Base-by-base conservation (phyloP, 169 alveolate species). In the Plasmodium reichenowi region DNA sequence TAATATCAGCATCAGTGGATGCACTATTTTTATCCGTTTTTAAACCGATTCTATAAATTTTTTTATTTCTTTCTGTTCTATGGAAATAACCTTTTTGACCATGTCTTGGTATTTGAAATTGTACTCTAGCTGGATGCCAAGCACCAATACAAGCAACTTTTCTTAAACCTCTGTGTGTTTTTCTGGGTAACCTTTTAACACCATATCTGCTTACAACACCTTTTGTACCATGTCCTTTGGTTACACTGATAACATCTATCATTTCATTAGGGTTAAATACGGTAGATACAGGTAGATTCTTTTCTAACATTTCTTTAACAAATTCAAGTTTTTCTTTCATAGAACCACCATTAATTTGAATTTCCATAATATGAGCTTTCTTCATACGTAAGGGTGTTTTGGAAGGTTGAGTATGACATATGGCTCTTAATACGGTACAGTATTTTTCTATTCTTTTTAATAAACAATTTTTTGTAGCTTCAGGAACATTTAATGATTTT, bases 91-190 rank as follows among this genome's bases (percentile, higher is more conserved):
- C 99, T 89, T 96, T 96, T 96, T 99, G 99, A 88, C 99, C 99
- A 47, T 99, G 98, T 72, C 99, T 98, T 54, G 99, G 99, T 68
- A 98, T 99, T 80, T 99, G 99, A 97, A 98, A 99, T 95, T 98
- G 99, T 68, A 99, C 99, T 58, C 99, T 96, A 48, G 99, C 99
- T 64, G 99, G 99, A 96, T 99, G 99, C 99, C 99, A 99, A n/a
- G 99, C 98, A 70, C 99, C 99, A 86, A 99, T 98, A 95, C 99
- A 99, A 22, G 99, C 99, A 63, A 99, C 99, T 97, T 98, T 98
- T 72, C 99, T 95, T 93, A 98, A 96, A 62, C 99, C 99, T 91
- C 99, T 97, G 94, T 99, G 99, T 83, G 99, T 98, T 97, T 99
- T 99, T 93, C 99, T 97, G 70, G 99, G 99, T 91, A 99, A 97